Percentiles rank a stretch among this genome's conserved stretches.
These are phyloP conservation scores for Backusella tarrabulga DNA, from an alignment of 192 early-diverging fungal species.

Conservation along the genomic window DNA sequence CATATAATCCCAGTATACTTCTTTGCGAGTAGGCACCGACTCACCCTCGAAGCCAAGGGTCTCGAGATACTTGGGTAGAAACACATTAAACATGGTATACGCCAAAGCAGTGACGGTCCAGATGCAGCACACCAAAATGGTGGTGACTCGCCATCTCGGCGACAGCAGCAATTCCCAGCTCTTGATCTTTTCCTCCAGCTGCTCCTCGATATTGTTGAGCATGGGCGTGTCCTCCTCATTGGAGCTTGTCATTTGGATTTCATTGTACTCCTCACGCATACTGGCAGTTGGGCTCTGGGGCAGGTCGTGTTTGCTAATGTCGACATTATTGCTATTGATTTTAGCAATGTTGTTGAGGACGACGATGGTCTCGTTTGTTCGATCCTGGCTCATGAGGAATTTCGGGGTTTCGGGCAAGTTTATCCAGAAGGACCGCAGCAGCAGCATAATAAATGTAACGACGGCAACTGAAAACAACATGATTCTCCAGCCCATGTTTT, in stretches of 20 bases:
- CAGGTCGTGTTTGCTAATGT: conserved; percentile 21
- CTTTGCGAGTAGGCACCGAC: conserved; percentile 35
- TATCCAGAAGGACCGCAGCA: conserved; percentile 66
- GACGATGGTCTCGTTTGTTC: conserved; percentile 62
- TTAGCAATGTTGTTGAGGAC: conserved; percentile 65
- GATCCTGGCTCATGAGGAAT: conserved; percentile 64
- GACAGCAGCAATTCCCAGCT: conserved; percentile 39
- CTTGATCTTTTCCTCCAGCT: background rate
- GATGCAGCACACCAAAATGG: conserved; percentile 71
- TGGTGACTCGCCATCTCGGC: conserved; percentile 55
- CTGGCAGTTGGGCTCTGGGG: background rate
- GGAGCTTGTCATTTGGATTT: background rate
- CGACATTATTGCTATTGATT: conserved; percentile 54
- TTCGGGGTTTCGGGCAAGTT: conserved; percentile 78
- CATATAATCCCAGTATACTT: conserved; percentile 72
- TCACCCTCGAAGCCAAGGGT: conserved; percentile 43
- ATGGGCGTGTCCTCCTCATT: conserved; percentile 3
- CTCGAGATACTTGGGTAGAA: conserved; percentile 77
- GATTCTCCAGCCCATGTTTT: conserved; percentile 80
- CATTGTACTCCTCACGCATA: conserved; percentile 18
- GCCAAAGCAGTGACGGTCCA: conserved; percentile 78
- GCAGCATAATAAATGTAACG: conserved; percentile 67
- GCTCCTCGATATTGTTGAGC: background rate
- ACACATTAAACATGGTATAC: conserved; percentile 89
- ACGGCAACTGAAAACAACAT: conserved; percentile 62